Base-by-base conservation (phyloP, 352 stramenopile species). In the Globisporangium barbulae region DNA sequence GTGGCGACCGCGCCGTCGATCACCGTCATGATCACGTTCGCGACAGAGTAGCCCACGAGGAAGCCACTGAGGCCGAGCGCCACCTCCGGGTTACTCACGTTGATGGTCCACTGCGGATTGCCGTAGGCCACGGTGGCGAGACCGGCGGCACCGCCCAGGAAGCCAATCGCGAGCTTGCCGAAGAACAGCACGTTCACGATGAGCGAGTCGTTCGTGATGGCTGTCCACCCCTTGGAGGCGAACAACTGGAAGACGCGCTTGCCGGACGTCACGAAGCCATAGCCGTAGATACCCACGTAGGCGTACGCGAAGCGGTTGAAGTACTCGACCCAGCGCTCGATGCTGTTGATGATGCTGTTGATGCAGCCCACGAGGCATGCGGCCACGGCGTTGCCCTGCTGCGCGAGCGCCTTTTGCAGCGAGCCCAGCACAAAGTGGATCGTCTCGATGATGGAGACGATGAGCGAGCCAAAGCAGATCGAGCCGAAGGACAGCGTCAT, bases 391-490 rank as follows among this genome's bases (percentile, higher is more conserved):
- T 83, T 87, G 54, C 81, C 81, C 17, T 72, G 67, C 21, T 83
- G 72, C 48, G 65, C 41, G 13, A 76, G 66, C 21, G 73, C 59
- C n/a, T 80, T 68, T 49, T 74, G 79, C 41, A 74, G 84, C 41
- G 58, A 72, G 53, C 59, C 56, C 48, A 88, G 25, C 3, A 86
- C 62, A 37, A 83, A 78, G 30, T 74, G 71, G 33, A 92, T 80
- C 10, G 78, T 81, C 62, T 90, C 70, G 17, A 93, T 67, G 59
- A 91, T 79, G 30, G 81, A 81, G 10, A 91, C 81, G 42, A 91
- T 79, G 33, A 93, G 73, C 30, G 81, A 90, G 13, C 83, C 83
- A 59, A 93, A 86, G 73, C 75, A 96, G 58, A 98, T 97, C 37
- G 78, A 91, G 53, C 90, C 91, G 47, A 96, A 91, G 45, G 87